phyloP scores from a whole-genome alignment of 116 monocot genomes.

The Iris pallida region DNA sequence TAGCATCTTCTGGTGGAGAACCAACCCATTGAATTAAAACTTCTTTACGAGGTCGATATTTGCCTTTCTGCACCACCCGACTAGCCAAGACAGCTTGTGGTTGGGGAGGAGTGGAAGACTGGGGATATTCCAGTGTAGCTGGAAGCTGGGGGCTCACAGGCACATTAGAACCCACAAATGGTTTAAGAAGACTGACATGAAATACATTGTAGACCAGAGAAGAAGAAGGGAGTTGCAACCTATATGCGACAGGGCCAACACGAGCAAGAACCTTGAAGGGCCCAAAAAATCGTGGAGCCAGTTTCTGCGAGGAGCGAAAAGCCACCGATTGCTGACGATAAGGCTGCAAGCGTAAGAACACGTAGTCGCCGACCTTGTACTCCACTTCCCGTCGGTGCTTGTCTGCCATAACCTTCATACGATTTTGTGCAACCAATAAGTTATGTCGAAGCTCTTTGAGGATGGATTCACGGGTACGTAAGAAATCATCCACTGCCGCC shows the following conservation, averaged over 20 bases:
- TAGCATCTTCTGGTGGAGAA: no score
- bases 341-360: background rate
- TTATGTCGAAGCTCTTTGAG: background rate
- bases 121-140: no score
- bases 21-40: no score
- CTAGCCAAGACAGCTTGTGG: no score
- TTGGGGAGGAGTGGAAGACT: no score
- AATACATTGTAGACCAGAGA: background rate
- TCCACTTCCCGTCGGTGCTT: background rate
- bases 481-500: background rate
- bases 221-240: background rate
- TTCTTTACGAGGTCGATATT: no score
- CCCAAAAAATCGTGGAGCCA: background rate
- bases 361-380: background rate
- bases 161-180: background rate
- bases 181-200: background rate
- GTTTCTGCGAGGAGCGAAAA: background rate
- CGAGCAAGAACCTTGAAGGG: background rate
- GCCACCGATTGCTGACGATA: background rate
- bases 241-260: background rate
- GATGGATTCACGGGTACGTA: background rate
- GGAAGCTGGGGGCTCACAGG: no score
- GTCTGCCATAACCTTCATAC: background rate
- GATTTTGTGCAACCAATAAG: background rate
- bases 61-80: no score